Evolutionary conservation across 768 basidiomycete species (phyloP), one percentile per base, ranked within the genome.

Genomic region (Xerocomellus dryophilus): DNA sequence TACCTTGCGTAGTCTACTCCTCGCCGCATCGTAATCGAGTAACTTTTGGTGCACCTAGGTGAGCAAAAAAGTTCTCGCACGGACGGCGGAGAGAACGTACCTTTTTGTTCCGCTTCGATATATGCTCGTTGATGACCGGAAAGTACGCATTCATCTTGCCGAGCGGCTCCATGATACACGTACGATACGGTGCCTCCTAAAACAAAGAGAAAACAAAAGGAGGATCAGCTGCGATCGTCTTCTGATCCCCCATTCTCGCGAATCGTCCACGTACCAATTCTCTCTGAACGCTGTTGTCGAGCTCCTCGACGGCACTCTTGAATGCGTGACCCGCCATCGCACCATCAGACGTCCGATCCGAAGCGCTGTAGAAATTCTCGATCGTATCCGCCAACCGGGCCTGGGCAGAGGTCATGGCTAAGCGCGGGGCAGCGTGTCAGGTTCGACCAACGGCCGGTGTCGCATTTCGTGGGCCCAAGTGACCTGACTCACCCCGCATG

Each of bases 301-400:
- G 77, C 57, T 99, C 97, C 61, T 96, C 93, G 8, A 97, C 90
- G 0, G 94, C 91, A 34, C 91, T 83, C 66, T 91, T 96, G 78
- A 98, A 99, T 2, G 97, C 90, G 63, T 98, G 92, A 2, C 92
- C 90, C 0, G 95, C 90, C 93, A 98, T 97, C 9, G 96, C 97
- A 42, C 93, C 90, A 59, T 94, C 92, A 10, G 90, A 92, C 31
- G 83, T 74, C 54, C 81, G 81, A 77, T 93, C 93, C 14, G 90
- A 82, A 43, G 93, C 82, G 54, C 83, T 80, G 70, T 98, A 99
- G 77, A 99, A 98, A 7, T 84, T 77, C 70, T 95, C 90, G 67
- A 99, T 81, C 27, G 95, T 96, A 51, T 97, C 94, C 12, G 94
- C 94, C 64, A 98, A 82, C 52, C 91, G 85, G 18, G 86, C 82